phyloP scores from a whole-genome alignment of 345 rosid genomes.

The Kernera saxatilis region DNA sequence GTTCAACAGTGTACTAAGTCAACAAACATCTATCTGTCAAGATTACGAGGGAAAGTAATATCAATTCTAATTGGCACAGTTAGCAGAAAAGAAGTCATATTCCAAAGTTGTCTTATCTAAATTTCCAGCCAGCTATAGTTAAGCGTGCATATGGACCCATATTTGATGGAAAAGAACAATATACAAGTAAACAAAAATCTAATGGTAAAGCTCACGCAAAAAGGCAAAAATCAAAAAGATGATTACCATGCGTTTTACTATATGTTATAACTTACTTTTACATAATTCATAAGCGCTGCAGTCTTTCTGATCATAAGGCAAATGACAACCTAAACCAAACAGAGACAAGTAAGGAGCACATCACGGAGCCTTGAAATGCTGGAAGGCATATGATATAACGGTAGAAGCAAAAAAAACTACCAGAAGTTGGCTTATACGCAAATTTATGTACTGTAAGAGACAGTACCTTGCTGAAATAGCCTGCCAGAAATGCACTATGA shows the following conservation, averaged over 20 bases:
- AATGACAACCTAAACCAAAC: constrained; percentile 67
- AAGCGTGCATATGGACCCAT: neutral
- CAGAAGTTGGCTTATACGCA: neutral
- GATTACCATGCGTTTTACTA: neutral
- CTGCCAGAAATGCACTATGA: constrained; percentile 89
- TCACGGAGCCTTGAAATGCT: neutral
- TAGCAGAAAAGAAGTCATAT: constrained; percentile 2
- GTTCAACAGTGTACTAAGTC: neutral
- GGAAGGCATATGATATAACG: neutral
- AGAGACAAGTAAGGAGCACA: constrained; percentile 7
- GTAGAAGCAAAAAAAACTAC: neutral
- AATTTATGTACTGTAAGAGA: neutral
- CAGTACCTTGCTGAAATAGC: constrained; percentile 94
- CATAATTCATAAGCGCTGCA: constrained; percentile 84
- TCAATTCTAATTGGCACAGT: neutral
- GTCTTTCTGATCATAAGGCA: constrained; percentile 97
- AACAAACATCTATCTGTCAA: neutral
- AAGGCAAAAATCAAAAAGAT: neutral
- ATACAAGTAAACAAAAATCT: neutral
- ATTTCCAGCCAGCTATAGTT: neutral
- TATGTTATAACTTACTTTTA: constrained; percentile 53
- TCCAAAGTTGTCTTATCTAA: neutral
- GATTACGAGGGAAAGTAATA: neutral
- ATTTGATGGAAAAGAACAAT: neutral
- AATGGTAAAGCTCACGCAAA: neutral